Evolutionary conservation across 1,284 basidiomycete genomes (phyloP), one percentile per base, ranked within the genome.

Genomic region (Fomes fomentarius): DNA sequence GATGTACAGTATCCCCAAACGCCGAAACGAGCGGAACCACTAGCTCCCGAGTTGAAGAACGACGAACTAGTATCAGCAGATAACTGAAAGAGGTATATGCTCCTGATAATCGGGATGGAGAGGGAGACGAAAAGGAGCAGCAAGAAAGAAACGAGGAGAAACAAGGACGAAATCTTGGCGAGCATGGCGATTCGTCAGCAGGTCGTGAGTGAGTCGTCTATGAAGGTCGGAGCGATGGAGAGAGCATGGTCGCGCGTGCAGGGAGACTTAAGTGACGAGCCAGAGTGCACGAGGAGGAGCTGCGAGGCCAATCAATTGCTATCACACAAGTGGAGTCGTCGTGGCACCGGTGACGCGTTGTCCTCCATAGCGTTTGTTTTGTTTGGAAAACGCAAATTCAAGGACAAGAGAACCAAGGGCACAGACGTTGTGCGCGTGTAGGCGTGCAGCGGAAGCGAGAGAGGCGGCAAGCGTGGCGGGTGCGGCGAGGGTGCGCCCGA

Each of bases 1-100:
- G 78, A 78, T 28, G 75, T 68, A 67, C 83, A 85, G 65, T 83
- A 87, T 31, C 84, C 84, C 77, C 78, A 87, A 50, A 83, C 75
- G 53, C 83, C 82, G 66, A 85, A 82, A 38, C 68, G 71, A 56
- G 76, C 77, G 40, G 65, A 67, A 15, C 68, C 78, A 21, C 57
- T 67, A 19, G 74, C 76, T 25, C 67, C 67, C 43, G 73, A 69
- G 50, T 71, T 61, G 30, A 78, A 58, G 41, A 77, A 45, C 35
- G 67, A 63, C 4, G 71, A 67, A 22, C 63, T 65, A 53, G 71
- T 65, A 45, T 73, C 65, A 11, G 73, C 75, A n/a, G 72, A 62
- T 25, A 84, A 69, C 41, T 69, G 70, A 64, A 84, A 80, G 54
- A 85, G 71, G 68, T 74, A 81, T 47, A 85, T 78, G 57, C 71